Base-by-base conservation (phyloP, 2,329 filamentous ascomycete genomes). In the Alternaria tenuissima region DNA sequence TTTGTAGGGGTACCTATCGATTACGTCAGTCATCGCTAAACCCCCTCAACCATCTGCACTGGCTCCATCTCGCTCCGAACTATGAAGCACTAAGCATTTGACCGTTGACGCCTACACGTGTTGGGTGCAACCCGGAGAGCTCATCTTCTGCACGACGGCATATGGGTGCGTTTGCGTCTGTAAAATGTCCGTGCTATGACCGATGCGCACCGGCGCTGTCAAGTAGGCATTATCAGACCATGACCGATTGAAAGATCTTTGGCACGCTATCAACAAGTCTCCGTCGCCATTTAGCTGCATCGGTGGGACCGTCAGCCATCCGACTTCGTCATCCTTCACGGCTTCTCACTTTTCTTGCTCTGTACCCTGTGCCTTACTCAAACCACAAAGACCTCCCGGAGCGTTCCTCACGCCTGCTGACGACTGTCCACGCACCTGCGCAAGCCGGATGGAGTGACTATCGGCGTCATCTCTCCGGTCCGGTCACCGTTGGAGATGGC, bases 191-290 rank as follows among this genome's bases (percentile, higher is more conserved):
- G 56, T 60, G 55, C 61, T 18, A 48, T 24, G 18, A 57, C 55
- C 55, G 38, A 46, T 66, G 61, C 48, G 57, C 51, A 20, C 48
- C 48, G 58, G 65, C 62, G 64, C 69, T 69, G 64, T 70, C 67
- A 68, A 66, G 59, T 18, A 39, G 9, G 36, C 48, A 38, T 43
- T n/a, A 52, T 52, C 60, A 61, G 53, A 57, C 57, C 62, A 51
- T 57, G 61, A 28, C 58, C 60, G 59, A 59, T 44, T 64, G 62
- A 63, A 44, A 55, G 48, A 61, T 67, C 53, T 52, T 34, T 55
- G 52, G 55, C 56, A 64, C 68, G 64, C 63, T 64, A 70, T 61
- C 54, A 49, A 65, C 65, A 69, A 63, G 62, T 69, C 55, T 66
- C 62, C 52, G 57, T 65, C 52, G 55, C 61, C 57, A 67, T 68